Conservation (phyloP, 108 stramenopile species). For the Hondaea fermentalgiana region DNA sequence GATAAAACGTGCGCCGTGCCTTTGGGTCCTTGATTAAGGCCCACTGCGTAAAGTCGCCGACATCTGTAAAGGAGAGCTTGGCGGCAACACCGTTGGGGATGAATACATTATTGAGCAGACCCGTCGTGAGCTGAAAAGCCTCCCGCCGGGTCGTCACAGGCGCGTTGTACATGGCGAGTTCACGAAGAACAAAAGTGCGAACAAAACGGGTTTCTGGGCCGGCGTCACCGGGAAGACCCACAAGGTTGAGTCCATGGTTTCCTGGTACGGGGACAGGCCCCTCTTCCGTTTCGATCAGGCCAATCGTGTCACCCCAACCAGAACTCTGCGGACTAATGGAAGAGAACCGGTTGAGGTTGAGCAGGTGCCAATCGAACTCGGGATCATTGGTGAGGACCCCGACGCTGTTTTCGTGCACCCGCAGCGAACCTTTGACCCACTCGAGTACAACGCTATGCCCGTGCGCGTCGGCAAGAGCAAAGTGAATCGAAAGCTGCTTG, state of each 20-base stretch:
- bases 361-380: slow-evolving; percentile 16
- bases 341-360: not conserved
- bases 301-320: not conserved
- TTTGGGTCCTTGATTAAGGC: not conserved
- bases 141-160: not conserved
- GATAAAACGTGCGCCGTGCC: not conserved
- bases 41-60: slow-evolving; percentile 12
- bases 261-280: not conserved
- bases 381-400: slow-evolving; percentile 28
- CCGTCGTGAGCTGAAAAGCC: not conserved
- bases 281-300: not conserved
- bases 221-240: not conserved
- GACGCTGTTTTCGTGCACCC: not conserved
- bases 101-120: slow-evolving; percentile 11
- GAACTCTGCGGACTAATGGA: not conserved
- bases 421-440: not conserved
- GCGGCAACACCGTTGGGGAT: not conserved
- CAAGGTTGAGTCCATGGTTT: slow-evolving; percentile 2
- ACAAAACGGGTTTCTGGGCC: slow-evolving; percentile 17
- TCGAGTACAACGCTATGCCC: not conserved
- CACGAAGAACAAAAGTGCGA: not conserved
- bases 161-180: not conserved
- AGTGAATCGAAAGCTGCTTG: not conserved
- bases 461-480: not conserved
- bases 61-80: not conserved